phyloP scores from a whole-genome alignment of 148 eudicot genomes.

The Beta vulgaris region DNA sequence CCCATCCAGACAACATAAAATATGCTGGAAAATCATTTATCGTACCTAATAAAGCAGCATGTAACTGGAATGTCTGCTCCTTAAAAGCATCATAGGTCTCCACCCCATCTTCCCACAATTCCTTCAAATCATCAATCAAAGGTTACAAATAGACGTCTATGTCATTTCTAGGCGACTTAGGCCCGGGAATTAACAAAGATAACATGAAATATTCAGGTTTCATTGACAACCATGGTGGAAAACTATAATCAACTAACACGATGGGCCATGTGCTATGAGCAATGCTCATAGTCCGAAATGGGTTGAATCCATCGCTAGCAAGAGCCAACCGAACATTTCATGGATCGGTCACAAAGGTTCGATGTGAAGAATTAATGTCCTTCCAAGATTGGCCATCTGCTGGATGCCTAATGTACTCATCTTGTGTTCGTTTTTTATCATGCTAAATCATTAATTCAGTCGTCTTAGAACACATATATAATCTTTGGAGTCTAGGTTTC shows the following conservation, averaged over 20 bases:
- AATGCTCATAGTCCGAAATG: background rate
- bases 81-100: no score
- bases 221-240: background rate
- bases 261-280: background rate
- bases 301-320: background rate
- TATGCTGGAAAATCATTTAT: slow-evolving; percentile 11
- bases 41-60: background rate
- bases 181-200: slow-evolving; percentile 1
- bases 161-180: no score
- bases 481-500: background rate
- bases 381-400: no score
- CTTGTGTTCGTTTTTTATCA: background rate
- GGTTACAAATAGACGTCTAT: no score
- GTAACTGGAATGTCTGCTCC: background rate
- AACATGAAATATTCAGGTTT: background rate
- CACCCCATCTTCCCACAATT: no score
- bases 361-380: no score
- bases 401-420: no score
- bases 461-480: slow-evolving; percentile 4
- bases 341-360: background rate
- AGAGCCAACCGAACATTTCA: background rate
- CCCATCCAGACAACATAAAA: slow-evolving; percentile 1
- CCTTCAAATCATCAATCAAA: no score
- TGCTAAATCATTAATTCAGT: background rate
- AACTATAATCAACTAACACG: background rate